Conservation (phyloP, 2,329 filamentous ascomycete genomes). For the Leptosphaerulina australis region DNA sequence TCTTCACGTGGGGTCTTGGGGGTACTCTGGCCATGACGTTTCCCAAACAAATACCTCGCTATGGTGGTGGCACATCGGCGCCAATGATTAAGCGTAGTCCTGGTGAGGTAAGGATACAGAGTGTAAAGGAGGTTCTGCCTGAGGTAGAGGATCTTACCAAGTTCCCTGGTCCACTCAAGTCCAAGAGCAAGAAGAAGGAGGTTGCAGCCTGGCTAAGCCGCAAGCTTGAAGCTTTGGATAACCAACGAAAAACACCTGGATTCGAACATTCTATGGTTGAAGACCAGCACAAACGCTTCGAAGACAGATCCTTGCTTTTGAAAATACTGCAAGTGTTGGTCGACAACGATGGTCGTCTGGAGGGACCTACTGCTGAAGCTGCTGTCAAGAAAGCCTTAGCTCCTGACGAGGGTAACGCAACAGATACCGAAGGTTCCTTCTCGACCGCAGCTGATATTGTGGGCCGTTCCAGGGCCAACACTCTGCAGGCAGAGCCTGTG, state of each 20-base stretch:
- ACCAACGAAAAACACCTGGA: slow-evolving; percentile 51
- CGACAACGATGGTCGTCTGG: slow-evolving; percentile 82
- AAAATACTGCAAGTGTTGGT: slow-evolving; percentile 81
- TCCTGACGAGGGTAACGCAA: slow-evolving; percentile 54
- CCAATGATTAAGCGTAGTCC: slow-evolving; percentile 83
- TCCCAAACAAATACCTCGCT: slow-evolving; percentile 85
- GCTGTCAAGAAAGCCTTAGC: slow-evolving; percentile 77
- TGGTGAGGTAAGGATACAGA: slow-evolving; percentile 80
- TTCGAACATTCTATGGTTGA: slow-evolving; percentile 59
- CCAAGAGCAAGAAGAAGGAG: slow-evolving; percentile 96
- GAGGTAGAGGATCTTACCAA: slow-evolving; percentile 74
- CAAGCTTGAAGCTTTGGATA: slow-evolving; percentile 77
- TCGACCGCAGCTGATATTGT: slow-evolving; percentile 48
- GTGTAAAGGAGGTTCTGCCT: slow-evolving; percentile 74
- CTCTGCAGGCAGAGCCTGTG: slow-evolving; percentile 64
- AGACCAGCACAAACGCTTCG: slow-evolving; percentile 70
- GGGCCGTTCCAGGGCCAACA: slow-evolving; percentile 42
- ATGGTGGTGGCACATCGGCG: slow-evolving; percentile 72
- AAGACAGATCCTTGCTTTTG: slow-evolving; percentile 86
- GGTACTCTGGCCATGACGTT: slow-evolving; percentile 84
- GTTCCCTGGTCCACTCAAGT: slow-evolving; percentile 88
- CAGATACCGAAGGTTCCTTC: slow-evolving; percentile 34
- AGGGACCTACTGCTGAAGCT: slow-evolving; percentile 74
- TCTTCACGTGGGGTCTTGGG: slow-evolving; percentile 87
- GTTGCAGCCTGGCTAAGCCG: slow-evolving; percentile 77